Evolutionary conservation across 23 red algal species (phyloP).

Genomic region (Chondrus crispus): DNA sequence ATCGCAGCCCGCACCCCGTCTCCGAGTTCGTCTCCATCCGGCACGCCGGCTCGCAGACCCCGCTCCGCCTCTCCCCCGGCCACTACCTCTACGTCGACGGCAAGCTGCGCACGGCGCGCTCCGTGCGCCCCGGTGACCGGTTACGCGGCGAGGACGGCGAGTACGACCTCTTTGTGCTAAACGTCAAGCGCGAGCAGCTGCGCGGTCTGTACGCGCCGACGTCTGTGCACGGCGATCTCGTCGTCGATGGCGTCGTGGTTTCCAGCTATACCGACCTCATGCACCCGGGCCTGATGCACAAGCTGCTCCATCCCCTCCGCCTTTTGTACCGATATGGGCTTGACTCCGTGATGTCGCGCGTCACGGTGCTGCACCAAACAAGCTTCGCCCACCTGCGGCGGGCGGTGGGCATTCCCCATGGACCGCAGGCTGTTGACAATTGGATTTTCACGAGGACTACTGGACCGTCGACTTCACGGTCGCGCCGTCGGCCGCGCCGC

Average conservation of each 20-base stretch:
- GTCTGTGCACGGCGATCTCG: slow-evolving; percentile 52
- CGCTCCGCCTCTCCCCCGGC: slow-evolving; percentile 39
- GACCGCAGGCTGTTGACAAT: slow-evolving; percentile 16
- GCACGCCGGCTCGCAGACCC: slow-evolving; percentile 11
- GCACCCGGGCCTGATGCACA: slow-evolving; percentile 47
- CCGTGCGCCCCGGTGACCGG: slow-evolving; percentile 17
- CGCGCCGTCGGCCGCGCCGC: too few species aligned
- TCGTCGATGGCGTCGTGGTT: slow-evolving; percentile 72
- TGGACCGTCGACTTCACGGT: too few species aligned
- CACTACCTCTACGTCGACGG: slow-evolving; percentile 78
- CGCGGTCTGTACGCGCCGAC: slow-evolving; percentile 62
- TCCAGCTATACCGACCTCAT: slow-evolving; percentile 66
- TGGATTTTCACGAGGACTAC: neutral
- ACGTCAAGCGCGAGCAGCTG: neutral
- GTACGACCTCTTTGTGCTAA: neutral
- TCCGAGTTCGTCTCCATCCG: slow-evolving; percentile 51
- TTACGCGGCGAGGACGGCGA: slow-evolving; percentile 41
- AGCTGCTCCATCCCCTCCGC: slow-evolving; percentile 47
- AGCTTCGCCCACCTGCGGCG: slow-evolving; percentile 29
- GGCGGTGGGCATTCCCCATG: slow-evolving; percentile 1
- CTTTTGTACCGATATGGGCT: slow-evolving; percentile 48
- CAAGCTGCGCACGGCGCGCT: slow-evolving; percentile 43
- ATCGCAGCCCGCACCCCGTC: slow-evolving; percentile 2
- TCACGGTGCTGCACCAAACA: slow-evolving; percentile 42
- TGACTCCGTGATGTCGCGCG: slow-evolving; percentile 8